phyloP scores from a whole-genome alignment of 176 grass and related monocot genomes.

The Oryza longistaminata region DNA sequence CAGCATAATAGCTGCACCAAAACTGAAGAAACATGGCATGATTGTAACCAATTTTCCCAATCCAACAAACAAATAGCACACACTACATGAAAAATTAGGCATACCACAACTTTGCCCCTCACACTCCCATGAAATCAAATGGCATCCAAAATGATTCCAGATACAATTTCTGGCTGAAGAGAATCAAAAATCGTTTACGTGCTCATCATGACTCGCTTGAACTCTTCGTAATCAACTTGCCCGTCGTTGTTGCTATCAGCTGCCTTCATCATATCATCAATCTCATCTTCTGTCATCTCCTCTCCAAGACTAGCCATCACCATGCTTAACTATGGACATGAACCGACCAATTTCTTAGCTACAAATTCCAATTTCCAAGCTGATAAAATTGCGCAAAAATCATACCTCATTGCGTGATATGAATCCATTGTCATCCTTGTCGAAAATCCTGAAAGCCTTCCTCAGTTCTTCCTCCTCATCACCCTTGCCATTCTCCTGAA shows the following conservation, averaged over 20 bases:
- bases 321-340: background rate
- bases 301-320: background rate
- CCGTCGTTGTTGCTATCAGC: background rate
- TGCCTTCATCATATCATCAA: background rate
- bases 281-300: background rate
- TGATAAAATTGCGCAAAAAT: background rate
- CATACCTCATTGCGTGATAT: background rate
- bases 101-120: background rate
- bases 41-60: background rate
- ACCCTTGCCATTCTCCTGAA: background rate
- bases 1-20: background rate
- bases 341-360: background rate
- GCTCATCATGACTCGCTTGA: background rate
- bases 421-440: background rate
- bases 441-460: background rate
- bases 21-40: background rate
- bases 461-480: background rate
- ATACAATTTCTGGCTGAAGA: background rate
- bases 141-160: background rate
- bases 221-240: background rate
- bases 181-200: background rate
- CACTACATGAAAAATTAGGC: background rate
- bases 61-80: background rate
- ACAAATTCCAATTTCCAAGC: background rate
- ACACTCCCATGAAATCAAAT: background rate